phyloP scores from a whole-genome alignment of 805 yeast genomes.

The Ogataea pini region DNA sequence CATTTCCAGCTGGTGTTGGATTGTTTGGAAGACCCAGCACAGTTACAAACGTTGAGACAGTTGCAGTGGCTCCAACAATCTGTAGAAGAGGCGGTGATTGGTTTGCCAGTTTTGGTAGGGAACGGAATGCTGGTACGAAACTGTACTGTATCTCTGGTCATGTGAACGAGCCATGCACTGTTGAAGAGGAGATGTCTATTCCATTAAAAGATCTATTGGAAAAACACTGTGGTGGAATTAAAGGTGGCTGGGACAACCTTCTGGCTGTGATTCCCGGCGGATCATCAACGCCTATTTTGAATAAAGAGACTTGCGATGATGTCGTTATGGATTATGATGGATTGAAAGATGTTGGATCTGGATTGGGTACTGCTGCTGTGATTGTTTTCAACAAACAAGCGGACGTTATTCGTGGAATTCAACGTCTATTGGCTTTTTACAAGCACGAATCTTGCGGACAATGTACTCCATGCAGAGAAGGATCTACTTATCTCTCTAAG shows the following conservation, averaged over 20 bases:
- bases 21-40: constrained; percentile 89
- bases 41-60: constrained; percentile 89
- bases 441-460: constrained; percentile 94
- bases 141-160: constrained; percentile 87
- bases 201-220: constrained; percentile 81
- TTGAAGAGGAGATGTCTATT: constrained; percentile 92
- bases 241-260: constrained; percentile 92
- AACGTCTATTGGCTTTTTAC: constrained; percentile 79
- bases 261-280: constrained; percentile 91
- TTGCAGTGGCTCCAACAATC: constrained; percentile 87
- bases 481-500: constrained; percentile 81
- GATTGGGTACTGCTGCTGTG: constrained; percentile 91
- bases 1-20: constrained; percentile 94
- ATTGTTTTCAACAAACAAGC: constrained; percentile 88
- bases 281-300: constrained; percentile 80
- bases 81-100: constrained; percentile 87
- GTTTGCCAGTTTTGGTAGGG: constrained; percentile 84
- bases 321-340: constrained; percentile 89
- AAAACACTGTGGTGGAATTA: constrained; percentile 87
- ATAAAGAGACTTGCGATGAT: constrained; percentile 63
- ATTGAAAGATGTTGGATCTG: constrained; percentile 79
- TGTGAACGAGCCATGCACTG: constrained; percentile 89
- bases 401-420: constrained; percentile 82
- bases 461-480: constrained; percentile 94
- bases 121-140: constrained; percentile 81